A percentile compares a stretch with the other conserved stretches of the same genome.
These are phyloP conservation scores for Nicotiana undulata DNA, from an alignment of 257 asterid species.

Conservation along the genomic window DNA sequence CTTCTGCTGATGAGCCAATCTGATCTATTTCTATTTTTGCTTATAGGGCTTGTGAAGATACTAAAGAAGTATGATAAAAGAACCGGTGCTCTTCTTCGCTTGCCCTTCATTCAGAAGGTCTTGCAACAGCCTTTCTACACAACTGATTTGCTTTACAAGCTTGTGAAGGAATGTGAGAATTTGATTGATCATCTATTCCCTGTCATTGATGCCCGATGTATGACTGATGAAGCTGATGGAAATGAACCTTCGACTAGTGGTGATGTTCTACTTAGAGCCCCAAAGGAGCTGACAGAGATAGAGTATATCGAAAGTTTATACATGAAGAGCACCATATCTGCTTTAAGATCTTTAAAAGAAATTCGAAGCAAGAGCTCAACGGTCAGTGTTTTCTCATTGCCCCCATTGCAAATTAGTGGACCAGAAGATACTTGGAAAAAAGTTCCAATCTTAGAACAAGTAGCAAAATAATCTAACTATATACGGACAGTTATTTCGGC, in stretches of 20 bases:
- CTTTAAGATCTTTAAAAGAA: conserved; percentile 68
- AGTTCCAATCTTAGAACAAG: conserved; percentile 63
- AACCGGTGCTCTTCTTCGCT: conserved; percentile 86
- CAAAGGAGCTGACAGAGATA: conserved; percentile 57
- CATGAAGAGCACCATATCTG: conserved; percentile 81
- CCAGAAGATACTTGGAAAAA: conserved; percentile 68
- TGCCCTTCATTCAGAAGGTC: conserved; percentile 90
- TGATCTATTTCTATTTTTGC: background rate
- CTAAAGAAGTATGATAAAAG: conserved; percentile 90
- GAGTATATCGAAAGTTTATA: conserved; percentile 72
- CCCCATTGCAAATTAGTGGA: conserved; percentile 71
- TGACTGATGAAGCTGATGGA: conserved; percentile 19
- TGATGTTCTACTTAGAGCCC: conserved; percentile 28
- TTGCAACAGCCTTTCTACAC: conserved; percentile 88
- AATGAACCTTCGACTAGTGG: conserved; percentile 42
- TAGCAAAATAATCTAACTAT: conserved; percentile 44
- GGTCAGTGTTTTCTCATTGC: conserved; percentile 83
- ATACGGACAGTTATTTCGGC: background rate
- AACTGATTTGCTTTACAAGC: conserved; percentile 74
- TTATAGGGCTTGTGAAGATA: conserved; percentile 76
- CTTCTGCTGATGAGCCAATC: background rate
- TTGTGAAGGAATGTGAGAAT: conserved; percentile 82
- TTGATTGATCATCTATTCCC: conserved; percentile 74
- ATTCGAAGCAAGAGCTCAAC: conserved; percentile 85
- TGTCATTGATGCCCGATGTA: conserved; percentile 19